Percentiles rank a stretch among this genome's conserved stretches.
These are phyloP conservation scores for Pelargonium myrrhifolium DNA, from an alignment of 441 rosid species.

Conservation along the genomic window DNA sequence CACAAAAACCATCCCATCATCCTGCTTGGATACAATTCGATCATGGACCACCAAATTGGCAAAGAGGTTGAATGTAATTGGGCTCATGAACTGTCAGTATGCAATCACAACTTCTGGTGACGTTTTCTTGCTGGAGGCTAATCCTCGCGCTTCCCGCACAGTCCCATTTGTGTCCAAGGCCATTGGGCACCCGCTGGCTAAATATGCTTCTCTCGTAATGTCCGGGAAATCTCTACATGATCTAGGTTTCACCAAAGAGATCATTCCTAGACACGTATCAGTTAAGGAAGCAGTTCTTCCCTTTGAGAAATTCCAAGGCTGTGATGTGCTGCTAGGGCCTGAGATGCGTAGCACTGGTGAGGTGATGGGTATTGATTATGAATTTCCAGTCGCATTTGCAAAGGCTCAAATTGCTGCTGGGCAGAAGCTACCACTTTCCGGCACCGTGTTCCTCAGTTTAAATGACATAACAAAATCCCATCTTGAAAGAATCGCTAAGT, in stretches of 20 bases:
- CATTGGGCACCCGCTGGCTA: slow-evolving; percentile 90
- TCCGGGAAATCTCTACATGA: slow-evolving; percentile 76
- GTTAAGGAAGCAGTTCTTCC: slow-evolving; percentile 98
- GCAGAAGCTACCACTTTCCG: slow-evolving; percentile 74
- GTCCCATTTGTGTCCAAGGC: slow-evolving; percentile 98
- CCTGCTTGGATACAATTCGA: slow-evolving; percentile 61
- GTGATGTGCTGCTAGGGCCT: slow-evolving; percentile 89
- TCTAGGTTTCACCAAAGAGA: slow-evolving; percentile 63
- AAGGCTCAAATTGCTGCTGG: slow-evolving; percentile 95
- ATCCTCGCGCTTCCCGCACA: slow-evolving; percentile 95
- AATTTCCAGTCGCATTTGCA: slow-evolving; percentile 64
- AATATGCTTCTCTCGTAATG: slow-evolving; percentile 93
- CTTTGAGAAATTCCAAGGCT: slow-evolving; percentile 86
- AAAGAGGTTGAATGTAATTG: slow-evolving; percentile 70
- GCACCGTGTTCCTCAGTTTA: slow-evolving; percentile 87
- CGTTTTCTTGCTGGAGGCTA: slow-evolving; percentile 90
- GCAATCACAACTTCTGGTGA: slow-evolving; percentile 76
- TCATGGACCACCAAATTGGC: slow-evolving; percentile 78
- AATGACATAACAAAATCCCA: slow-evolving; percentile 80
- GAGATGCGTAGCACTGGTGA: slow-evolving; percentile 98
- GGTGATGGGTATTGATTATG: slow-evolving; percentile 84
- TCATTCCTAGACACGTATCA: slow-evolving; percentile 70
- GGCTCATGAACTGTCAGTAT: slow-evolving; percentile 95
- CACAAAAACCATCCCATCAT: slow-evolving; percentile 63
- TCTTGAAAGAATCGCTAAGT: slow-evolving; percentile 63